These are phyloP conservation scores for Juglanconis oblonga DNA, from an alignment of 2,329 filamentous ascomycete genomes.

Conservation along the genomic window DNA sequence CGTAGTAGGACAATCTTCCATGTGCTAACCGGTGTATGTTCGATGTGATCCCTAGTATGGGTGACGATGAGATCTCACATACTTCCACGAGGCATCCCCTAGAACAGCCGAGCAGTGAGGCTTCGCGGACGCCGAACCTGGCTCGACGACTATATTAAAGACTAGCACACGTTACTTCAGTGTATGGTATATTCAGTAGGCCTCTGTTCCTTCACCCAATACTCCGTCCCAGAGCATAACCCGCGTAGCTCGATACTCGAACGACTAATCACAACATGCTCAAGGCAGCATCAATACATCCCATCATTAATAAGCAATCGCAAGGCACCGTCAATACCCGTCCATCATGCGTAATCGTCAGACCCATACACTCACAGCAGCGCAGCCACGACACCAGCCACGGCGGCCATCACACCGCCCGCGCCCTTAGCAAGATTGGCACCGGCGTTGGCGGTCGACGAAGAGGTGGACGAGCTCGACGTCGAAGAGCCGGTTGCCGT, in stretches of 20 bases:
- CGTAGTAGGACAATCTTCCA: too few species aligned
- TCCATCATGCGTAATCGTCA: neutral
- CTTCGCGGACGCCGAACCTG: too few species aligned
- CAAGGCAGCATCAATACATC: neutral
- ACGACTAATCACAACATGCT: neutral
- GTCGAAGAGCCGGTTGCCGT: constrained; percentile 16
- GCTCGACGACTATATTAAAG: constrained; percentile 1
- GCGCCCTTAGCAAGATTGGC: constrained; percentile 23
- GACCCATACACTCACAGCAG: constrained; percentile 24
- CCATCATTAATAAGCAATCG: neutral
- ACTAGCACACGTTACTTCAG: constrained; percentile 7
- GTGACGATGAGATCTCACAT: too few species aligned
- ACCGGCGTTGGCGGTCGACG: constrained; percentile 12
- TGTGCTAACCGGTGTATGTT: too few species aligned
- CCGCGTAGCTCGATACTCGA: neutral
- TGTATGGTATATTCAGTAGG: constrained; percentile 3
- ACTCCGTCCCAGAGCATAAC: neutral
- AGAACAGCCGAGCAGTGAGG: too few species aligned
- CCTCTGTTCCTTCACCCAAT: neutral
- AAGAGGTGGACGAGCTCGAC: neutral
- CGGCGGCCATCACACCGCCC: constrained; percentile 28
- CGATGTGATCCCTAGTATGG: too few species aligned
- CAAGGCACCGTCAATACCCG: neutral
- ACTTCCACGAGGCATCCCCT: too few species aligned
- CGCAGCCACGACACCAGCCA: constrained; percentile 30